A percentile compares a stretch with the other conserved stretches of the same genome.
Evolutionary conservation across 108 stramenopile genomes (phyloP).

Genomic region (Conticribra weissflogii): DNA sequence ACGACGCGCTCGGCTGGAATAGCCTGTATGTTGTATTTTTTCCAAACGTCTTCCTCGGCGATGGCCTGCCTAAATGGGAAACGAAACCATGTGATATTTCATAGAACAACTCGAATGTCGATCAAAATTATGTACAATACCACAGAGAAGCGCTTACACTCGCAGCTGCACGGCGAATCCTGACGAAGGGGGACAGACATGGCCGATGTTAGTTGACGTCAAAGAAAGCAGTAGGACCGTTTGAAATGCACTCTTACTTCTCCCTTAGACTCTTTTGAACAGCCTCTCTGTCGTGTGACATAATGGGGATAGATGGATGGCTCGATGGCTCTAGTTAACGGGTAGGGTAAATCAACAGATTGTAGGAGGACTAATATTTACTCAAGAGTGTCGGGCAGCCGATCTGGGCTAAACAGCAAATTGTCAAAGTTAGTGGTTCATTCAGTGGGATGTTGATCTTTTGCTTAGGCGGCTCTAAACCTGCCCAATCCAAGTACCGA

Average conservation of each 20-base stretch:
- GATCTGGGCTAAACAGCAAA: too few relatives aligned
- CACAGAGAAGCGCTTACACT: not conserved
- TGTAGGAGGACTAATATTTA: too few relatives aligned
- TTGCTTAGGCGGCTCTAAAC: too few relatives aligned
- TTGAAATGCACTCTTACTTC: constrained; percentile 10
- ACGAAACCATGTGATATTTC: not conserved
- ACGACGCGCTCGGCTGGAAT: constrained; percentile 78
- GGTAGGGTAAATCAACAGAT: too few relatives aligned
- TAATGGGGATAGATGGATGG: constrained; percentile 3
- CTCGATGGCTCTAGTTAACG: too few relatives aligned
- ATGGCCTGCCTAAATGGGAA: constrained; percentile 41
- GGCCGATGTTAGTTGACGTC: not conserved
- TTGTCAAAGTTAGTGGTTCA: too few relatives aligned
- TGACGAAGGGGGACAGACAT: not conserved
- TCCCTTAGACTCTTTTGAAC: constrained; percentile 35
- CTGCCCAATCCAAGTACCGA: too few relatives aligned
- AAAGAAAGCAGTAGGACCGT: not conserved
- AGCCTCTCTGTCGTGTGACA: constrained; percentile 19
- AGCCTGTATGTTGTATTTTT: constrained; percentile 59
- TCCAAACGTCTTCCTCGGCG: constrained; percentile 72
- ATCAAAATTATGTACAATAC: not conserved
- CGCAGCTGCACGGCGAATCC: constrained; percentile 28
- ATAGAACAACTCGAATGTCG: not conserved
- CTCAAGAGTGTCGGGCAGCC: too few relatives aligned
- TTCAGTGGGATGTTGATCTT: too few relatives aligned